Evolutionary conservation across 2,329 filamentous ascomycete species (phyloP).

Genomic region (Cladosporium sp.): DNA sequence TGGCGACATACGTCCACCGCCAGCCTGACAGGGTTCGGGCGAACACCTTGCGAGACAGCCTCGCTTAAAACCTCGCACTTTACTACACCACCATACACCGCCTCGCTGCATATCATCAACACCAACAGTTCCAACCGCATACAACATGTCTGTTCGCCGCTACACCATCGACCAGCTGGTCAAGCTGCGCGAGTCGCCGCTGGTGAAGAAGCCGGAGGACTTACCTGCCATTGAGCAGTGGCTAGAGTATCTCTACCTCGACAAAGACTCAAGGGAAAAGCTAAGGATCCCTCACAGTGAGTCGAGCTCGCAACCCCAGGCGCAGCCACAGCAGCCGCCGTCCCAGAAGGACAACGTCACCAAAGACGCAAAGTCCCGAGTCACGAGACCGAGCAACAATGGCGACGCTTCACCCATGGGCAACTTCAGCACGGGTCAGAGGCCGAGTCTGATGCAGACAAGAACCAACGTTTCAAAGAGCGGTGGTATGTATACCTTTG

Average conservation of each 20-base stretch:
- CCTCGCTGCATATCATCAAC: neutral
- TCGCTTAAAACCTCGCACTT: slow-evolving; percentile 2
- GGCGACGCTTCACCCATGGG: slow-evolving; percentile 36
- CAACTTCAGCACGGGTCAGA: slow-evolving; percentile 37
- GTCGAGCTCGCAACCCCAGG: slow-evolving; percentile 22
- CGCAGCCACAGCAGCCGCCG: slow-evolving; percentile 23
- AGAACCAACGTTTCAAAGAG: slow-evolving; percentile 25
- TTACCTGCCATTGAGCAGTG: slow-evolving; percentile 87
- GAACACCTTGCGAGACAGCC: slow-evolving; percentile 11
- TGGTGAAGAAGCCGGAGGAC: slow-evolving; percentile 75
- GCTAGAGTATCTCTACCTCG: slow-evolving; percentile 72
- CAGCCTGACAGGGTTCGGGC: slow-evolving; percentile 5
- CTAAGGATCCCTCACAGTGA: slow-evolving; percentile 42
- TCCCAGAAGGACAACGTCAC: slow-evolving; percentile 21
- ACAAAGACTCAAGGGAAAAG: slow-evolving; percentile 38
- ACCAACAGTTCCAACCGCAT: neutral
- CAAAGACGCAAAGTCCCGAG: slow-evolving; percentile 14
- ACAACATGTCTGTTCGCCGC: slow-evolving; percentile 46
- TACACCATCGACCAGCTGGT: slow-evolving; percentile 78
- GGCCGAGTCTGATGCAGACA: slow-evolving; percentile 33
- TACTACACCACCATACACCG: neutral
- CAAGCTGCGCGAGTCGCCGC: slow-evolving; percentile 74
- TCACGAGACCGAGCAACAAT: slow-evolving; percentile 17
- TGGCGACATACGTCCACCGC: slow-evolving; percentile 11
- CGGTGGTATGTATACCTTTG: slow-evolving; percentile 29